Evolutionary conservation across 768 basidiomycete genomes (phyloP), one percentile per base, ranked within the genome.

Genomic region (Termitomyces sp.): DNA sequence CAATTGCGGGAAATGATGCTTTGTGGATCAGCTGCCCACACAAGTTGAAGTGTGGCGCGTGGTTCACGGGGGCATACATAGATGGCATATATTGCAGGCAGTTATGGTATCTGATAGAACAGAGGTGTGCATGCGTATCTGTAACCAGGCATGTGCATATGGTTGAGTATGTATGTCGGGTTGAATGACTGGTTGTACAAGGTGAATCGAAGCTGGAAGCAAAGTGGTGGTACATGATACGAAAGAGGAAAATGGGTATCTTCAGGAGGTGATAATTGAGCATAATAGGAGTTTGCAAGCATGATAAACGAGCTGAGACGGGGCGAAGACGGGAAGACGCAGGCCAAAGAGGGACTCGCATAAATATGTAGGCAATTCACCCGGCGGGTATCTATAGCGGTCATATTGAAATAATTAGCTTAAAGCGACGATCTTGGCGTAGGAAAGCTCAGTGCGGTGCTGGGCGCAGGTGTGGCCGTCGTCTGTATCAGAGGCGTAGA

Each of bases 401-500:
- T 23, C 21, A 14, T 6, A 8, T 3, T 21, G 1, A 0, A 8
- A 35, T 9, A 4, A 47, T 54, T 42, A 64, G 37, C 56, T 60
- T 47, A 61, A 59, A 43, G 68, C 49, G 37, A 62, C 63, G 19
- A 78, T 69, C 57, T 71, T 69, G 15, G 78, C 78, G 58, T 82
- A 82, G 42, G 79, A 77, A 30, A 67, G 67, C 44, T 62, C 64
- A 12, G 63, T 58, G 37, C 62, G 63, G 31, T n/a, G 49, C 10
- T 73, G 42, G 12, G 15, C 17, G 15, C 73, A 38, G 5, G 5
- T 38, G 15, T 6, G 15, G 11, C 19, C 3, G 12, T 73, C 72
- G 42, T 74, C 73, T 49, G 72, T 71, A 42, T 77, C 78, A 38
- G 68, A 71, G 38, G 65, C 67, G 50, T 71, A 71, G 44, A 85